Conservation (phyloP, 2,329 filamentous ascomycete genomes). For the Blumeria hordei region DNA sequence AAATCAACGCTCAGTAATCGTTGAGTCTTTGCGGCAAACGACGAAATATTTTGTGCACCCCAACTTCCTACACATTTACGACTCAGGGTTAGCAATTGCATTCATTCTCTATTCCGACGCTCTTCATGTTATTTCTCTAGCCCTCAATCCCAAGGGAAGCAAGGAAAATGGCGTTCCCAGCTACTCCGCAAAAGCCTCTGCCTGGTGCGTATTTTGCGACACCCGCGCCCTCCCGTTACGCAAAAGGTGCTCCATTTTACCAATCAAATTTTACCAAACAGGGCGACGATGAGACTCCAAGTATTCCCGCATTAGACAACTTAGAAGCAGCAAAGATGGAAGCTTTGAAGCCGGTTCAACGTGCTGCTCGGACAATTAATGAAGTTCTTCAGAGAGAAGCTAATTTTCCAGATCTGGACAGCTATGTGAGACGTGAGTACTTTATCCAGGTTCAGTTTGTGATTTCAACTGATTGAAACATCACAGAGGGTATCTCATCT, state of each 20-base stretch:
- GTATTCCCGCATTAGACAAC: not conserved
- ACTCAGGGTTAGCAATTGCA: no score
- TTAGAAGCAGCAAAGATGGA: slow-evolving; percentile 11
- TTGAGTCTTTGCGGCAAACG: no score
- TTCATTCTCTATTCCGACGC: no score
- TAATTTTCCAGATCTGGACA: slow-evolving; percentile 71
- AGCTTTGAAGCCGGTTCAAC: slow-evolving; percentile 43
- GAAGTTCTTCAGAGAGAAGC: slow-evolving; percentile 50
- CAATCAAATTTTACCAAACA: slow-evolving; percentile 1
- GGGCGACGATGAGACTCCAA: not conserved
- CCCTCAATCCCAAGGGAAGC: no score
- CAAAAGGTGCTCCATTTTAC: slow-evolving; percentile 21
- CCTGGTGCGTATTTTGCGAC: slow-evolving; percentile 59
- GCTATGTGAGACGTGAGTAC: slow-evolving; percentile 61
- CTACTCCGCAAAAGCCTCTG: slow-evolving; percentile 44
- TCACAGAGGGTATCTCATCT: slow-evolving; percentile 60
- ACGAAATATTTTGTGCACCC: no score
- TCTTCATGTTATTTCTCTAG: no score
- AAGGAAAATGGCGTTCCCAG: slow-evolving; percentile 2
- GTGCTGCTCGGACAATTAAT: slow-evolving; percentile 67
- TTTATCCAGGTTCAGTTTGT: not conserved
- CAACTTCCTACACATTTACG: no score
- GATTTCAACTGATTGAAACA: not conserved
- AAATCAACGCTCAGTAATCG: no score
- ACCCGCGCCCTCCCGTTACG: slow-evolving; percentile 31